Conservation (phyloP, 306 rosid species). For the Ochetophila trinervis region DNA sequence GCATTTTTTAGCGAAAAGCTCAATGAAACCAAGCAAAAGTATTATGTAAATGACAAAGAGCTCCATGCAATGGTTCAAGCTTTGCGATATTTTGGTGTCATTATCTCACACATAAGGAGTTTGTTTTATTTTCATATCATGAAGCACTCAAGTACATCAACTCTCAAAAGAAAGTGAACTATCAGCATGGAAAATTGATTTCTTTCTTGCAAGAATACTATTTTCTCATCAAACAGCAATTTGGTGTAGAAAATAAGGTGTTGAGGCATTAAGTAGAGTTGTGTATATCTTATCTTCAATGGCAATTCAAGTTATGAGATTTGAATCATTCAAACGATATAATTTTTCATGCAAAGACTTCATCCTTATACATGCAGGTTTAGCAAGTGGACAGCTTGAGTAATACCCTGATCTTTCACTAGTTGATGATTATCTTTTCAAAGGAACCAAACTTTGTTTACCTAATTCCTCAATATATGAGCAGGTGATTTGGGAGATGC, state of each 20-base stretch:
- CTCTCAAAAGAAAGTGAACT: constrained; percentile 2
- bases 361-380: not conserved
- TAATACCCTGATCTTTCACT: not conserved
- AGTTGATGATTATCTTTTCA: not conserved
- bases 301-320: not conserved
- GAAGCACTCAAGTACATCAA: not conserved
- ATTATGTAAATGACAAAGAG: not conserved
- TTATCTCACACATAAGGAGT: not conserved
- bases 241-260: not conserved
- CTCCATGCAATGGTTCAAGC: not conserved
- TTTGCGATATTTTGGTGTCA: not conserved
- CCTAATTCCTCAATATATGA: not conserved
- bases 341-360: not conserved
- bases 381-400: not conserved
- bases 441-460: not conserved
- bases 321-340: not conserved
- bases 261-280: not conserved
- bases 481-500: not conserved
- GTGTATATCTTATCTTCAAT: not conserved
- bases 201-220: not conserved
- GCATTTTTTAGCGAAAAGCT: constrained; percentile 11
- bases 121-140: not conserved
- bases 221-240: not conserved
- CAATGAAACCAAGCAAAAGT: constrained; percentile 9
- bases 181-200: not conserved